Percentiles rank a stretch among this genome's conserved stretches.
These are phyloP conservation scores for Colletotrichum camelliae DNA, from an alignment of 2,329 filamentous ascomycete genomes.

Conservation along the genomic window DNA sequence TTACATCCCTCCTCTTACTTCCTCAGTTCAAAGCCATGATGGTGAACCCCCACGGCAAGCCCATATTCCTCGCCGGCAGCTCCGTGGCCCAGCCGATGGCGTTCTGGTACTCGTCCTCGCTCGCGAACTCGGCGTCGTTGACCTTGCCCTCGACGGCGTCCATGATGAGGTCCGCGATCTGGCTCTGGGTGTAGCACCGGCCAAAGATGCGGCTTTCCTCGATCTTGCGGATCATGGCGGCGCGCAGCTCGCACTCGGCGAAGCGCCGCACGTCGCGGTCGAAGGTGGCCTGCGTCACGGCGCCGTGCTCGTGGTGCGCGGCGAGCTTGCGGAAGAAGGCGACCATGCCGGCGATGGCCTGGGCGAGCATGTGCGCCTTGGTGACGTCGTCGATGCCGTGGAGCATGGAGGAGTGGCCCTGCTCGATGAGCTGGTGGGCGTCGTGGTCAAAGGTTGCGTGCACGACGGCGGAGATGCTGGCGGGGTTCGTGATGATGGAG, in stretches of 20 bases:
- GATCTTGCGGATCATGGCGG: constrained; percentile 32
- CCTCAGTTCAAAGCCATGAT: constrained; percentile 41
- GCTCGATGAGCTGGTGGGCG: constrained; percentile 34
- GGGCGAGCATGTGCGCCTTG: constrained; percentile 37
- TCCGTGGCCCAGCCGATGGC: constrained; percentile 32
- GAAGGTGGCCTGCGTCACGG: constrained; percentile 27
- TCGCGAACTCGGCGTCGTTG: constrained; percentile 10
- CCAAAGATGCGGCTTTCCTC: constrained; percentile 34
- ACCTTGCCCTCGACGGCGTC: constrained; percentile 28
- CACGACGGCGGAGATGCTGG: constrained; percentile 29
- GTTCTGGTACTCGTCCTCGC: constrained; percentile 25
- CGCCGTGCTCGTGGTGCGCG: constrained; percentile 1
- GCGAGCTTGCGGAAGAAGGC: constrained; percentile 31
- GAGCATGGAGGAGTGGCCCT: constrained; percentile 29
- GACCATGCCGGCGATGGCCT: constrained; percentile 39
- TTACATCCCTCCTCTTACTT: not conserved
- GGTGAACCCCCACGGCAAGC: constrained; percentile 40
- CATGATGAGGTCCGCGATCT: constrained; percentile 37
- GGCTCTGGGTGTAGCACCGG: constrained; percentile 35
- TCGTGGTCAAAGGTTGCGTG: constrained; percentile 38
- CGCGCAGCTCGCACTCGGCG: constrained; percentile 31
- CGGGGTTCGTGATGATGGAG: constrained; percentile 28
- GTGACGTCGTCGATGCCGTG: constrained; percentile 34
- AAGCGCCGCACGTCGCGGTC: constrained; percentile 34
- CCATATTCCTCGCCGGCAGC: constrained; percentile 38